Base-by-base conservation (phyloP, 768 basidiomycete species). In the Suillus fuscotomentosus region DNA sequence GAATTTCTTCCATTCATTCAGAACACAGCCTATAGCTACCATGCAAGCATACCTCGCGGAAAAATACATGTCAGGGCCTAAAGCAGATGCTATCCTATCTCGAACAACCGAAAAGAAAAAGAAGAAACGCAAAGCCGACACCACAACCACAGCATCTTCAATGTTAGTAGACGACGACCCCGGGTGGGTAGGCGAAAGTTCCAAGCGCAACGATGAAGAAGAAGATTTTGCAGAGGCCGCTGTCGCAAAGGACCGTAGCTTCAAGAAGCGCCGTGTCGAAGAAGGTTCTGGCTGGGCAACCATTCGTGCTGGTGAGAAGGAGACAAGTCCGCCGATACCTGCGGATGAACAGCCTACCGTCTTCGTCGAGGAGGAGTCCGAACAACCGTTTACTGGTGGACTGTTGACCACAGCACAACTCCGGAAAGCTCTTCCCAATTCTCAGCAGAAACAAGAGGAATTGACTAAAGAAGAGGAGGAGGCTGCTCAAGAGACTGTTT, bases 41-140 rank as follows among this genome's bases (percentile, higher is more conserved):
- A 83, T 96, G 80, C 89, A 94, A 74, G 82, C 92, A 27, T 96
- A 96, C 74, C 84, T 96, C 20, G 94, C 94, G 0, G 85, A 89
- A 68, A 94, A 92, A 67, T 99, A 99, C 80, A 97, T 98, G 95
- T 89, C 95, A 6, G 97, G 97, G 1, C 88, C 94, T 0, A 99
- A 98, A 71, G 95, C 96, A 2, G 97, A 98, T 69, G 95, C 94
- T 7, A 99, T 99, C 67, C 82, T 98, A 9, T 82, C 95, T 4
- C 86, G 86, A 53, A 75, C 84, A 0, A 81, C 78, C 2, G 78
- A 80, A 0, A 83, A 83, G 73, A 90, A 89, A 77, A 92, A 90
- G 80, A 94, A 92, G 82, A 76, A 74, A 65, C 84, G 88, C 60
- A 91, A 90, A 76, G 82, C 76, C 14, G 73, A 72, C 10, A 68